Conservation (phyloP, 2,329 filamentous ascomycete genomes). For the Botrytis tulipae region DNA sequence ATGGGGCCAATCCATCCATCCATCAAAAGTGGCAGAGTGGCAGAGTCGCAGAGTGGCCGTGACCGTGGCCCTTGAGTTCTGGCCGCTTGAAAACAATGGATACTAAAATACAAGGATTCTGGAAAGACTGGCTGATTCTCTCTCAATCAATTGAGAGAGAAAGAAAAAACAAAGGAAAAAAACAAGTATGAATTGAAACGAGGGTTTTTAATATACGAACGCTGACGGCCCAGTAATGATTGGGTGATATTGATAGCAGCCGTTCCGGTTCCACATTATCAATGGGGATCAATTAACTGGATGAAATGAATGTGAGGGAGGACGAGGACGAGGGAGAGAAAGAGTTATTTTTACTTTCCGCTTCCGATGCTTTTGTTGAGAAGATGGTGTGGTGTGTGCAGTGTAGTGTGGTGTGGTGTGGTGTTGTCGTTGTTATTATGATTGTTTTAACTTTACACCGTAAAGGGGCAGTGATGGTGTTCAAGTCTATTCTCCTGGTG, state of each 20-base stretch:
- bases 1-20: slow-evolving; percentile 17
- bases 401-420: background rate
- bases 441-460: background rate
- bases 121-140: slow-evolving; percentile 7
- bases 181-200: slow-evolving; percentile 1
- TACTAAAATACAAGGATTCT: background rate
- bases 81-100: slow-evolving; percentile 1
- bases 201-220: background rate
- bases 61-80: background rate
- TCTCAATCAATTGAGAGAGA: background rate
- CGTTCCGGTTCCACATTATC: slow-evolving; percentile 5
- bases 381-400: background rate
- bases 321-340: background rate
- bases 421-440: background rate
- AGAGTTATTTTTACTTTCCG: slow-evolving; percentile 8
- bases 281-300: slow-evolving; percentile 2
- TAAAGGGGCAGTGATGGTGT: background rate
- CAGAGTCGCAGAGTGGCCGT: slow-evolving; percentile 12
- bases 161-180: background rate
- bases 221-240: slow-evolving; percentile 8
- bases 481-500: background rate
- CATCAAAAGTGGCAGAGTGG: slow-evolving; percentile 17
- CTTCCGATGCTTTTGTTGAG: background rate
- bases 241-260: slow-evolving; percentile 15
- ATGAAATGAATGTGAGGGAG: background rate